Conservation (phyloP, 257 asterid species). For the Anisodus tanguticus region DNA sequence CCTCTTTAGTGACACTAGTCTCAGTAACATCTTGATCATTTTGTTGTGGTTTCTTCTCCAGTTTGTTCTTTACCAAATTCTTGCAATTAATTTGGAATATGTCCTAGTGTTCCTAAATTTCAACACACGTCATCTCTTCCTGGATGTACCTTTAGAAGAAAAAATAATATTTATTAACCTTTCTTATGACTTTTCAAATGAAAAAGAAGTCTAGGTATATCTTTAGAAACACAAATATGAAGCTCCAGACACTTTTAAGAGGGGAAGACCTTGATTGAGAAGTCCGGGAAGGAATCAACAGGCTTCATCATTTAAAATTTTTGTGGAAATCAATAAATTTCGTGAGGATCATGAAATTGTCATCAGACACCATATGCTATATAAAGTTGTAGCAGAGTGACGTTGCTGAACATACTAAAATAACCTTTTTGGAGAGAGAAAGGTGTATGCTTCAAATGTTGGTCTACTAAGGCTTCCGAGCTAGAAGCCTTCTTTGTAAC, state of each 20-base stretch:
- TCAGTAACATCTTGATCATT: not conserved
- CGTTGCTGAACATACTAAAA: not conserved
- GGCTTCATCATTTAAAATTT: not conserved
- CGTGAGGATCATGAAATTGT: not conserved
- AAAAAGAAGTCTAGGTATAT: not conserved
- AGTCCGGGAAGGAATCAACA: not conserved
- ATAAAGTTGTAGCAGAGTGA: not conserved
- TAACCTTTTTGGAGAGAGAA: not conserved
- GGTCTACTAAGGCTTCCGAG: not conserved
- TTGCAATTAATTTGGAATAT: not conserved
- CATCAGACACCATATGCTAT: not conserved
- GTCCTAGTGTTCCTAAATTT: not conserved
- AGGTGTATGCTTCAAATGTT: conserved; percentile 9
- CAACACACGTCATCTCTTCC: not conserved
- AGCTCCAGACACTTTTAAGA: not conserved
- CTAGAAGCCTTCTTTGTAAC: not conserved
- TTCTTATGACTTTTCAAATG: not conserved
- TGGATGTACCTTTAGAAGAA: not conserved
- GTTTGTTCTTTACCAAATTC: not conserved
- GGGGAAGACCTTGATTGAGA: conserved; percentile 7
- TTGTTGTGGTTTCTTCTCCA: conserved; percentile 20
- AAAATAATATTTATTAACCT: not conserved
- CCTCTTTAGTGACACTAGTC: not conserved
- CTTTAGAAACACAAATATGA: not conserved
- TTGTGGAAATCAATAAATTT: not conserved